A percentile compares a stretch with the other conserved stretches of the same genome.
Conservation (phyloP, 169 alveolate species). For the Theileria orientalis region DNA sequence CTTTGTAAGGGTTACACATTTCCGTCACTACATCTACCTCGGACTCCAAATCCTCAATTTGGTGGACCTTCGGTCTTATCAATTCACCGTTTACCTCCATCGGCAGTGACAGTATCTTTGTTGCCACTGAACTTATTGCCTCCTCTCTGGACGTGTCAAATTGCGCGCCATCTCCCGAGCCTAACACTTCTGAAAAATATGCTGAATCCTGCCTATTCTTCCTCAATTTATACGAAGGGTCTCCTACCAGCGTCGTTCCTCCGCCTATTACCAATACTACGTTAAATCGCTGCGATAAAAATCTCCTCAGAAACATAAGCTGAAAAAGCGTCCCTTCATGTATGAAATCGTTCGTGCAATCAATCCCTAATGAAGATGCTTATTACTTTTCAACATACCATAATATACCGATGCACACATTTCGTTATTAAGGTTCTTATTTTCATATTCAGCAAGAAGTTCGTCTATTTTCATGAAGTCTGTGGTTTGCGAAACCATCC, state of each 20-base stretch:
- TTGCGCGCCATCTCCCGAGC: not conserved
- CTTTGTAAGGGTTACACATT: slow-evolving; percentile 38
- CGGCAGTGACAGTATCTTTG: slow-evolving; percentile 32
- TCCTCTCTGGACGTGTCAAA: slow-evolving; percentile 21
- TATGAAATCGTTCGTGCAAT: slow-evolving; percentile 67
- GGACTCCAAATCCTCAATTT: not conserved
- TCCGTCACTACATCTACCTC: slow-evolving; percentile 1
- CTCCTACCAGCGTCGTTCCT: slow-evolving; percentile 79
- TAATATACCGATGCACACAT: slow-evolving; percentile 47
- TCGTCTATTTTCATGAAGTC: slow-evolving; percentile 41
- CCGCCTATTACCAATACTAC: slow-evolving; percentile 77
- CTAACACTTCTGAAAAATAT: slow-evolving; percentile 3
- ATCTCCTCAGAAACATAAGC: slow-evolving; percentile 68
- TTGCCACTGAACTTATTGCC: slow-evolving; percentile 8
- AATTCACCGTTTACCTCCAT: slow-evolving; percentile 4
- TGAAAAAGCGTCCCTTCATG: slow-evolving; percentile 80
- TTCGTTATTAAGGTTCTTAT: not conserved
- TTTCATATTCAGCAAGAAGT: slow-evolving; percentile 13
- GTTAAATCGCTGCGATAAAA: slow-evolving; percentile 57
- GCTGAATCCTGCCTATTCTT: slow-evolving; percentile 25
- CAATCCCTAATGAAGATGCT: slow-evolving; percentile 67
- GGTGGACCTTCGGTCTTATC: not conserved
- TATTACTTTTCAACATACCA: slow-evolving; percentile 14
- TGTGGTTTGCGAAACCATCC: slow-evolving; percentile 40
- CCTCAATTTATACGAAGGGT: slow-evolving; percentile 74